Percentiles rank a stretch among this genome's conserved stretches.
Evolutionary conservation across 257 asterid species (phyloP).

Genomic region (Petunia axillaris): DNA sequence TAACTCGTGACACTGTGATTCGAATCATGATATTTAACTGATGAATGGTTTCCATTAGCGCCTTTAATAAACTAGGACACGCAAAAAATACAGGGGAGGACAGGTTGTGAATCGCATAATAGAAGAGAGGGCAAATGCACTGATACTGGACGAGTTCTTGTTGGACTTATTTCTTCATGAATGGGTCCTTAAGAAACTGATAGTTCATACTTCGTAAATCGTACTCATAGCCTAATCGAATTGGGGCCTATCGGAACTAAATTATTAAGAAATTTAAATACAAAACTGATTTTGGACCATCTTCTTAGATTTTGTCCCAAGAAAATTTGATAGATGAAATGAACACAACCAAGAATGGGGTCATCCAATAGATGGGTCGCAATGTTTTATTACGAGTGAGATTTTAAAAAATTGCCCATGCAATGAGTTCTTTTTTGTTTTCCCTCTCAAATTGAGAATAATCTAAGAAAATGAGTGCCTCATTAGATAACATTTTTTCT

Average conservation of each 20-base stretch:
- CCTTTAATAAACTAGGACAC: neutral
- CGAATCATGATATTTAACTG: neutral
- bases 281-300: too few relatives aligned
- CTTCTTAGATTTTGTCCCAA: constrained; percentile 17
- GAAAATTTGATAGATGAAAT: constrained; percentile 13
- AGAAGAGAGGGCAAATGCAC: neutral
- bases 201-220: neutral
- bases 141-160: neutral
- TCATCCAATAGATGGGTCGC: neutral
- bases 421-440: neutral
- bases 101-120: neutral
- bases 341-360: constrained; percentile 19
- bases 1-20: too few relatives aligned
- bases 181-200: constrained; percentile 13
- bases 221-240: neutral
- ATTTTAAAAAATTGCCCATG: constrained; percentile 2
- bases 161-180: constrained; percentile 11
- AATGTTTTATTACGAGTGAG: neutral
- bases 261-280: too few relatives aligned
- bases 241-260: neutral
- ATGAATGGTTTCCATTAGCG: neutral
- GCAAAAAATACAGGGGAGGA: neutral
- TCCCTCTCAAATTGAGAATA: too few relatives aligned
- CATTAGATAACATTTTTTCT: too few relatives aligned
- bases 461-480: too few relatives aligned